These are phyloP conservation scores for Aspergillus sp. DNA, from an alignment of 2,329 filamentous ascomycete species.

Conservation along the genomic window DNA sequence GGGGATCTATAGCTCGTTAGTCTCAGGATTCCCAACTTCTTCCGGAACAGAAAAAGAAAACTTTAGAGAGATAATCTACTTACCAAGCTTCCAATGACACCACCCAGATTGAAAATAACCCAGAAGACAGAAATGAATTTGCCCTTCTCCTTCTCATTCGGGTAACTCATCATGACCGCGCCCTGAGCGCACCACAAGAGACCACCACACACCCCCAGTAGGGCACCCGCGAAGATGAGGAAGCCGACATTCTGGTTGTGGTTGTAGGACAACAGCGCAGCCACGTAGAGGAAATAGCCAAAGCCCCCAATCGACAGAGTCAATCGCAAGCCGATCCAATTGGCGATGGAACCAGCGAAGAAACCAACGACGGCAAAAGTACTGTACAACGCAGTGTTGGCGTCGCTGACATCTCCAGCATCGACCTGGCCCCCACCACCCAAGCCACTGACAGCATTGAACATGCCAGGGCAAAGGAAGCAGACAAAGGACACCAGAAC, in stretches of 20 bases:
- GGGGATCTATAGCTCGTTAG: constrained; percentile 27
- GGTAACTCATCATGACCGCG: constrained; percentile 66
- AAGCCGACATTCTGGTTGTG: constrained; percentile 42
- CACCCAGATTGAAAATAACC: constrained; percentile 90
- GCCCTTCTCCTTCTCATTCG: constrained; percentile 70
- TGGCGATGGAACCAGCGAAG: constrained; percentile 48
- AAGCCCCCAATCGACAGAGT: constrained; percentile 41
- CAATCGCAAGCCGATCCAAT: constrained; percentile 36
- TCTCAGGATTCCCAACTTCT: neutral
- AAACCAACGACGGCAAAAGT: constrained; percentile 61
- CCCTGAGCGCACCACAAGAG: constrained; percentile 46
- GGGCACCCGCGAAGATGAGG: constrained; percentile 42
- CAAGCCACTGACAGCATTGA: constrained; percentile 58
- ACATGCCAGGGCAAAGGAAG: constrained; percentile 67
- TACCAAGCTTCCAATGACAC: constrained; percentile 70
- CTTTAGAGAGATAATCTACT: too few relatives aligned
- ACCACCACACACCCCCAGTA: constrained; percentile 43
- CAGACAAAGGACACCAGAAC: constrained; percentile 63
- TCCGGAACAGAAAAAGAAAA: neutral
- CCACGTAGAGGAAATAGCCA: constrained; percentile 43
- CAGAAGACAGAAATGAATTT: constrained; percentile 87
- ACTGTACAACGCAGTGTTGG: constrained; percentile 63
- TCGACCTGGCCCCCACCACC: constrained; percentile 57
- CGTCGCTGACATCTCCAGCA: constrained; percentile 53
- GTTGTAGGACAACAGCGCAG: constrained; percentile 44